Percentiles rank a stretch among this genome's conserved stretches.
These are phyloP conservation scores for Ceratopteris richardii DNA, from an alignment of 75 land plant species.

Conservation along the genomic window DNA sequence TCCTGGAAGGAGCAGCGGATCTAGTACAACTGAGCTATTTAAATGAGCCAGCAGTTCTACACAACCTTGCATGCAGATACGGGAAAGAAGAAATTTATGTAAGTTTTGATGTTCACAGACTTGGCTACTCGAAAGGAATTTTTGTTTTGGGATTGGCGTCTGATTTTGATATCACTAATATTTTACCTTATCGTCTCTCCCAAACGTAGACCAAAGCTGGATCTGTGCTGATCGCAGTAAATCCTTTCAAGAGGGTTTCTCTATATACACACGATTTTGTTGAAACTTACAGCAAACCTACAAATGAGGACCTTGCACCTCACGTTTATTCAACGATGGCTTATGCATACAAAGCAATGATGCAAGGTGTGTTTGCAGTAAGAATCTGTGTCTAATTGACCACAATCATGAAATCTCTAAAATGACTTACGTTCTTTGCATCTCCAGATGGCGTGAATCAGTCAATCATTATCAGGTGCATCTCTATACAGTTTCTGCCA, in stretches of 20 bases:
- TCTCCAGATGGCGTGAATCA: slow-evolving; percentile 61
- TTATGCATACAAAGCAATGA: slow-evolving; percentile 63
- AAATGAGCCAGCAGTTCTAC: slow-evolving; percentile 93
- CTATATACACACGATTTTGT: slow-evolving; percentile 57
- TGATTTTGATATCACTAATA: background rate
- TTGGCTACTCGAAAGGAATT: background rate
- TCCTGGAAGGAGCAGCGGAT: slow-evolving; percentile 90
- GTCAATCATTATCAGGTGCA: slow-evolving; percentile 61
- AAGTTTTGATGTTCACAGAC: slow-evolving; percentile 14
- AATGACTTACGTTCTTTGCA: background rate
- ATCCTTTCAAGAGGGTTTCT: slow-evolving; percentile 74
- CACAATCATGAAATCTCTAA: no score
- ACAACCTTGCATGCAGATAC: slow-evolving; percentile 65
- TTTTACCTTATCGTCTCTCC: no score
- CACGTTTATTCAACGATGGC: slow-evolving; percentile 87
- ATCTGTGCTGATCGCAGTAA: slow-evolving; percentile 85
- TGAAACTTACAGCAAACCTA: slow-evolving; percentile 48
- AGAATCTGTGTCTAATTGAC: no score
- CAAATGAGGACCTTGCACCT: slow-evolving; percentile 36
- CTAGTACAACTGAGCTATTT: slow-evolving; percentile 81
- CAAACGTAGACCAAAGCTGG: slow-evolving; percentile 81
- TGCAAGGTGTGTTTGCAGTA: slow-evolving; percentile 29
- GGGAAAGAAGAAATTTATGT: slow-evolving; percentile 64
- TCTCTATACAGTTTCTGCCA: slow-evolving; percentile 17
- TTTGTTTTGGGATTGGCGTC: background rate